These are phyloP conservation scores for Clavulina sp. DNA, from an alignment of 768 basidiomycete species.

Conservation along the genomic window DNA sequence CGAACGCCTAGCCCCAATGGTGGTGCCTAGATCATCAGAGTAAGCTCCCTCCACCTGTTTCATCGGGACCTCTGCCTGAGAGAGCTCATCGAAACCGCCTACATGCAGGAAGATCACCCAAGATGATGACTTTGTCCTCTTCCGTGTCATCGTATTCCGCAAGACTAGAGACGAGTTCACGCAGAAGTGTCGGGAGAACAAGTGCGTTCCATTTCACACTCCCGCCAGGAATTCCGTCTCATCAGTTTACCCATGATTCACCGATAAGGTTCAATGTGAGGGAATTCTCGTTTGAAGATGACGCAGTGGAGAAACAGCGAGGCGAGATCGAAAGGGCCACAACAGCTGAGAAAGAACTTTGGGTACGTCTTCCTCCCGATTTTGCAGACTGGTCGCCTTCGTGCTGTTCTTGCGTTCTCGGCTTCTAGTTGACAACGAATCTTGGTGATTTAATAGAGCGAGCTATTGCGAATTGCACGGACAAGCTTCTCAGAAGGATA, in stretches of 20 bases:
- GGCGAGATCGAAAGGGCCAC: slow-evolving; percentile 67
- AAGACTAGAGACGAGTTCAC: slow-evolving; percentile 82
- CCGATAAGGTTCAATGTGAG: slow-evolving; percentile 66
- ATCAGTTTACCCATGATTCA: slow-evolving; percentile 6
- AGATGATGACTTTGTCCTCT: slow-evolving; percentile 81
- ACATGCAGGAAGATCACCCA: slow-evolving; percentile 45
- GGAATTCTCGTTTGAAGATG: slow-evolving; percentile 85
- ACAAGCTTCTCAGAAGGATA: slow-evolving; percentile 97
- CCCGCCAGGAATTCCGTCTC: neutral
- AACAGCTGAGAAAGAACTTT: slow-evolving; percentile 85
- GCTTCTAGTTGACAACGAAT: neutral
- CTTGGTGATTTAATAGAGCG: slow-evolving; percentile 51
- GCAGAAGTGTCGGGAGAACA: slow-evolving; percentile 89
- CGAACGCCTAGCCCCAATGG: slow-evolving; percentile 73
- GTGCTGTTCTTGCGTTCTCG: neutral
- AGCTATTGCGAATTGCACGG: slow-evolving; percentile 72
- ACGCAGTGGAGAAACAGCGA: slow-evolving; percentile 58
- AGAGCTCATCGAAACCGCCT: neutral
- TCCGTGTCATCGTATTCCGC: slow-evolving; percentile 74
- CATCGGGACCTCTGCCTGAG: neutral
- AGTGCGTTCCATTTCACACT: slow-evolving; percentile 32
- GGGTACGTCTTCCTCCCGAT: slow-evolving; percentile 40
- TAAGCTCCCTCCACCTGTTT: slow-evolving; percentile 24
- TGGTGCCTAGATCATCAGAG: slow-evolving; percentile 85
- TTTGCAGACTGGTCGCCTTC: neutral